Evolutionary conservation across 139 green algal genomes (phyloP).

Genomic region (Coccomyxa sp.): DNA sequence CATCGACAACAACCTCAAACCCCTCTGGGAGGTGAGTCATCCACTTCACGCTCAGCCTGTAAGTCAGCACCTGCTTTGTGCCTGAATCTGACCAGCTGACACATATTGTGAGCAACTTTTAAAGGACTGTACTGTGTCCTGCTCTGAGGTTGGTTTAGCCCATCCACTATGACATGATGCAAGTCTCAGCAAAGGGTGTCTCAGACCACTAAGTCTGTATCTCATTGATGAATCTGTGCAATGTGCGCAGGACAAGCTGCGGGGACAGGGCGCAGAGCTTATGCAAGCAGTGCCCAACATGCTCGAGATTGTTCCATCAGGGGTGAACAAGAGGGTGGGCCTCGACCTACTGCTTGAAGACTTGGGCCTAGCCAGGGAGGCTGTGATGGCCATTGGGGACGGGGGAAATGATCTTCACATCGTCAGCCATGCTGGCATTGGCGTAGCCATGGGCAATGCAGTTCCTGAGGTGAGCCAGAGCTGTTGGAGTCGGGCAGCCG

Average conservation of each 20-base stretch:
- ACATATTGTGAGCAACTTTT: no score
- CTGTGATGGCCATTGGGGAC: constrained; percentile 89
- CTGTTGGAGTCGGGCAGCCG: background rate
- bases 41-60: background rate
- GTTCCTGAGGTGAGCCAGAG: constrained; percentile 35
- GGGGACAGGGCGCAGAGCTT: constrained; percentile 31
- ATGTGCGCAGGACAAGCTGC: background rate
- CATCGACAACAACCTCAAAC: constrained; percentile 44
- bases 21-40: constrained; percentile 45
- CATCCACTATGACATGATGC: no score
- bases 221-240: background rate
- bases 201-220: no score
- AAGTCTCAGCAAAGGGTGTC: no score
- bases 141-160: background rate
- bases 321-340: constrained; percentile 82
- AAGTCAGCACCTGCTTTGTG: background rate
- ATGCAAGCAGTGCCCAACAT: constrained; percentile 88
- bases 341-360: constrained; percentile 48
- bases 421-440: constrained; percentile 63
- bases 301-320: constrained; percentile 89
- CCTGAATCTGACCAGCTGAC: no score
- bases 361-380: constrained; percentile 17
- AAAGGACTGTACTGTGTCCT: no score
- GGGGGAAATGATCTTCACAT: constrained; percentile 73
- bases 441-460: constrained; percentile 96